Evolutionary conservation across 805 yeast species (phyloP), one percentile per base, ranked within the genome.

Genomic region (Saccharomycopsis synnaedendra): DNA sequence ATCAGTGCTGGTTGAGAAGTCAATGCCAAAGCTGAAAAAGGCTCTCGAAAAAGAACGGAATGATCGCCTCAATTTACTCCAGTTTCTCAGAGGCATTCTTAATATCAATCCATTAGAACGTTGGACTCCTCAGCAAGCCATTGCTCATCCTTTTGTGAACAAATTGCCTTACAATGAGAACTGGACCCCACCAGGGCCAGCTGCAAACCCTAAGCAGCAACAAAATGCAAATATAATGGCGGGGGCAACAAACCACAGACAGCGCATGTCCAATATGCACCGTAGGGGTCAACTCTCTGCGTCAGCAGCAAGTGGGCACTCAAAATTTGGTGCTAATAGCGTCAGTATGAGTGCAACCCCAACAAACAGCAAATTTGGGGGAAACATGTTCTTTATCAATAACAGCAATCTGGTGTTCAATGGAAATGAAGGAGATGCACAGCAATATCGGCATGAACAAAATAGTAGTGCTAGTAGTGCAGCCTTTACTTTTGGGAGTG

Each of bases 121-220:
- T 57, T 84, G 96, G 83, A 86, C 97, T 0, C 98, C 98, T 8
- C 96, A 87, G 56, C 97, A 93, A 62, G 98, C 97, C 0, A 69
- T 81, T 10, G 69, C 76, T 62, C 98, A 93, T 65, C 97, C 97
- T 0, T 93, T 93, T 62, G 78, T 93, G 19, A 83, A 84, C 4
- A 80, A 74, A 44, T 69, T 69, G 46, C 70, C 67, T 48, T 80
- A 76, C 57, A 62, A 62, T 7, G 82, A 79, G 4, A 62, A 61
- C 37, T 76, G 80, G 80, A 61, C 60, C 43, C 80, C 80, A 11
- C 78, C 78, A 3, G 72, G 72, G 19, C 54, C 31, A 36, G 31
- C n/a, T 7, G n/a, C 19, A 19, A 19, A 19, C 19, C 19, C 19
- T 19, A 19, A 19, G 19, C 19, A 19, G 19, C 19, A 19, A 19